Evolutionary conservation across 1,284 basidiomycete species (phyloP).

Genomic region (Rhodotorula sp.): DNA sequence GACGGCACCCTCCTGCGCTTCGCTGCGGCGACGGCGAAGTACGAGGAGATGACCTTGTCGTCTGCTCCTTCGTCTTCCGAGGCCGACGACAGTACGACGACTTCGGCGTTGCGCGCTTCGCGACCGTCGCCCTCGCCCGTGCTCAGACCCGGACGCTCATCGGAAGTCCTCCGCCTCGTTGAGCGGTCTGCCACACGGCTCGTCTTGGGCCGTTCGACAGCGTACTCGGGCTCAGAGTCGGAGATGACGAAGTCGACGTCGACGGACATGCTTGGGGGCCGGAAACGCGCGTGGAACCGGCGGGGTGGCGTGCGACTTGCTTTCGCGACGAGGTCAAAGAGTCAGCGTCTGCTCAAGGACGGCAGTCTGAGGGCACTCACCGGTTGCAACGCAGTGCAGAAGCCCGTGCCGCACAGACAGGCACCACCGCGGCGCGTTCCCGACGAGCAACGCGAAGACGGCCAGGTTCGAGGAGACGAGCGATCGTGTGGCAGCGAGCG

Average conservation of each 20-base stretch:
- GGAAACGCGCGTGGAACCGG: too few relatives aligned
- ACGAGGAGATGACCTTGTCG: neutral
- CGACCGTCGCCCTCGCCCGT: neutral
- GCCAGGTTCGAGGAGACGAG: too few relatives aligned
- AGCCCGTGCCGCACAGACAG: too few relatives aligned
- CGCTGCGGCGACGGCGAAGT: neutral
- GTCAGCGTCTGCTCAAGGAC: too few relatives aligned
- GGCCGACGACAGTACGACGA: conserved; percentile 17
- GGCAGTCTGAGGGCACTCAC: too few relatives aligned
- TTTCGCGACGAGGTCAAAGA: too few relatives aligned
- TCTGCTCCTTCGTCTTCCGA: neutral
- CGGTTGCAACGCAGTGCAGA: too few relatives aligned
- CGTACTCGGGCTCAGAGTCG: conserved; percentile 28
- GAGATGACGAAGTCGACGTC: conserved; percentile 9
- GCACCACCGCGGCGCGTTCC: too few relatives aligned
- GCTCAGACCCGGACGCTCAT: conserved; percentile 11
- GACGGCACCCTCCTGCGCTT: conserved; percentile 1
- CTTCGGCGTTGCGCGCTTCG: neutral
- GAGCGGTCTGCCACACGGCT: neutral
- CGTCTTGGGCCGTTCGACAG: neutral
- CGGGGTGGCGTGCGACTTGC: neutral
- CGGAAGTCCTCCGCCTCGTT: conserved; percentile 7
- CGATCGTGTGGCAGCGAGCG: too few relatives aligned
- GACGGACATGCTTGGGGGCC: neutral
- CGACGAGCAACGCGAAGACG: too few relatives aligned